Percentiles rank a stretch among this genome's conserved stretches.
Evolutionary conservation across 371 early-diverging fungal species (phyloP).

Genomic region (Polyrhizophydium stewartii): DNA sequence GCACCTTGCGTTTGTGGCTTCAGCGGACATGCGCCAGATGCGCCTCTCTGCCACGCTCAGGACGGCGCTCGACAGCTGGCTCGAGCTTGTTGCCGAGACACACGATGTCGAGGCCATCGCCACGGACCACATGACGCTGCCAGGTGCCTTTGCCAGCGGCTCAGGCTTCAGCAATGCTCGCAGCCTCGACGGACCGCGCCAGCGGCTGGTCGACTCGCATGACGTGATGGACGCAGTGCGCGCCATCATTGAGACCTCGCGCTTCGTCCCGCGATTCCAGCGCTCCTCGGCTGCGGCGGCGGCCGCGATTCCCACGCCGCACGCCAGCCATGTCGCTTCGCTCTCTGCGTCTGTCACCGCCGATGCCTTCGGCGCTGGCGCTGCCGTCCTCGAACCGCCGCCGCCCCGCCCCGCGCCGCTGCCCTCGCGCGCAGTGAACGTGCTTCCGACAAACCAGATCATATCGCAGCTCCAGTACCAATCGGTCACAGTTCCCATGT

Average conservation of each 20-base stretch:
- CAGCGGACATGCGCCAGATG: background rate
- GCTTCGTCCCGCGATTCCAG: background rate
- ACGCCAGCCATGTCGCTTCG: no score
- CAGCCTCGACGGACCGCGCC: background rate
- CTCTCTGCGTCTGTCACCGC: no score
- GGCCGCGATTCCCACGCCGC: background rate
- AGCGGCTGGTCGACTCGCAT: background rate
- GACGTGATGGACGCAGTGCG: background rate
- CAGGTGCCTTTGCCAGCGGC: background rate
- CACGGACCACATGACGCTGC: background rate
- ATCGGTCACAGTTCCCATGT: background rate
- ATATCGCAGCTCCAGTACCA: constrained; percentile 3
- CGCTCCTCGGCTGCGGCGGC: background rate
- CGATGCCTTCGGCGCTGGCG: no score
- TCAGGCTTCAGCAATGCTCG: no score
- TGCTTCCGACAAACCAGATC: background rate
- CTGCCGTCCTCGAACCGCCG: no score
- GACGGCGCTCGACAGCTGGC: background rate
- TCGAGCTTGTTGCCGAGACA: background rate
- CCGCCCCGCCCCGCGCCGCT: background rate
- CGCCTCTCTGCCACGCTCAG: background rate
- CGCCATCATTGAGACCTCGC: background rate
- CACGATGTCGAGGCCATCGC: background rate
- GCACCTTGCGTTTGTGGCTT: background rate
- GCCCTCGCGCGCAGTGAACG: constrained; percentile 2